Percentiles rank a stretch among this genome's conserved stretches.
Evolutionary conservation across 2,329 filamentous ascomycete species (phyloP).

Genomic region (Didymella pinodella): DNA sequence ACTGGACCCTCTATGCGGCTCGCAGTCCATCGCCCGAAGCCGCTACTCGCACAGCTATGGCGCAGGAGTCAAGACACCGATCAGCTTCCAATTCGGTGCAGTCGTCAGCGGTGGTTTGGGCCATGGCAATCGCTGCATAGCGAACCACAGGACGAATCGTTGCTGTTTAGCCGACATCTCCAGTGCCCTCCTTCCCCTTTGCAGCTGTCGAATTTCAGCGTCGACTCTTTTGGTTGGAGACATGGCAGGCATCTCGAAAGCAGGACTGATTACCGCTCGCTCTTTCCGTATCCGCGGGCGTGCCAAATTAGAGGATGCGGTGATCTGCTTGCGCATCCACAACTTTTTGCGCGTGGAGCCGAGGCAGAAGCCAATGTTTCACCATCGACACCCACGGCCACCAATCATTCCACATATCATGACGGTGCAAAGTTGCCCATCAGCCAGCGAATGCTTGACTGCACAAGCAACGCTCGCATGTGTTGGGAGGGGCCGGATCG

Average conservation of each 20-base stretch:
- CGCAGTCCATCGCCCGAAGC: background rate
- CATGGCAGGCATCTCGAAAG: slow-evolving; percentile 1
- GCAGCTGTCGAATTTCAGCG: slow-evolving; percentile 1
- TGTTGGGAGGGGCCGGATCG: slow-evolving; percentile 9
- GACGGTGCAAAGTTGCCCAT: slow-evolving; percentile 1
- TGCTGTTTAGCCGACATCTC: background rate
- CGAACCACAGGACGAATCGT: background rate
- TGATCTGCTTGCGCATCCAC: slow-evolving; percentile 15
- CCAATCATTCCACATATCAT: slow-evolving; percentile 11
- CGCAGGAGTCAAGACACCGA: slow-evolving; percentile 14
- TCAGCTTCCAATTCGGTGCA: slow-evolving; percentile 1
- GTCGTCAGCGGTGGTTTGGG: slow-evolving; percentile 4
- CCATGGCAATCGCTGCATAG: background rate
- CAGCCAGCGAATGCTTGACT: slow-evolving; percentile 14
- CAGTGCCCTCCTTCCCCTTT: slow-evolving; percentile 1
- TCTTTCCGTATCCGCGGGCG: slow-evolving; percentile 10
- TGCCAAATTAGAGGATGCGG: slow-evolving; percentile 8
- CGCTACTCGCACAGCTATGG: slow-evolving; percentile 9
- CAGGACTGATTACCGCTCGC: slow-evolving; percentile 8
- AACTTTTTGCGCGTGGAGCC: background rate
- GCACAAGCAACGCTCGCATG: slow-evolving; percentile 16
- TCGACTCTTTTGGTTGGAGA: slow-evolving; percentile 1
- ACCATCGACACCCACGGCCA: slow-evolving; percentile 2
- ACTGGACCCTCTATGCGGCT: slow-evolving; percentile 3
- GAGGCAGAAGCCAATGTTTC: slow-evolving; percentile 11